phyloP scores from a whole-genome alignment of 75 land plant genomes.

The Cupressus sempervirens region DNA sequence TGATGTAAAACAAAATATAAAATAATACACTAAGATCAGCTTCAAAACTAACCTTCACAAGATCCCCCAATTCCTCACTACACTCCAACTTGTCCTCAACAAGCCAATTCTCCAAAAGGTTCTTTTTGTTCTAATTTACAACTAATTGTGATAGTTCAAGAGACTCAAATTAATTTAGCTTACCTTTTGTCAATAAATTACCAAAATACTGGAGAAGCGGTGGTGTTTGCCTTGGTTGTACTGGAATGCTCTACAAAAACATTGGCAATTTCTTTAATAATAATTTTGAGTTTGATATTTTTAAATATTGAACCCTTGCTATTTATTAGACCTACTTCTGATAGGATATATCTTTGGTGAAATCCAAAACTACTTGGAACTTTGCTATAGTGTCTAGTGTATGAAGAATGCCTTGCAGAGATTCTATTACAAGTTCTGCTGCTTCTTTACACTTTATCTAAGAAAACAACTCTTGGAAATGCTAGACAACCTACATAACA shows the following conservation, averaged over 20 bases:
- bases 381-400: slow-evolving; percentile 98
- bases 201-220: slow-evolving; percentile 97
- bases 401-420: slow-evolving; percentile 82
- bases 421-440: too few relatives aligned
- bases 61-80: too few relatives aligned
- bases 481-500: slow-evolving; percentile 98
- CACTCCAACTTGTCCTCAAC: too few relatives aligned
- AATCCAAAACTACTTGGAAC: slow-evolving; percentile 69
- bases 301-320: background rate
- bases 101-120: too few relatives aligned
- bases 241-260: slow-evolving; percentile 90
- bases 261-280: background rate
- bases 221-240: slow-evolving; percentile 97
- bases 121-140: too few relatives aligned
- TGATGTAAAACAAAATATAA: too few relatives aligned
- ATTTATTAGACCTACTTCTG: background rate
- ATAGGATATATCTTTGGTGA: background rate
- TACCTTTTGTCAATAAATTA: slow-evolving; percentile 90
- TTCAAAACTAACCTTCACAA: too few relatives aligned
- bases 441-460: too few relatives aligned
- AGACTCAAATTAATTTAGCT: slow-evolving; percentile 94
- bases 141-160: too few relatives aligned
- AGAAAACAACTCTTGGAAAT: slow-evolving; percentile 93
- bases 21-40: too few relatives aligned
- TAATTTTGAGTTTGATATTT: background rate